Evolutionary conservation across 2,329 filamentous ascomycete genomes (phyloP).

Genomic region (Ophiostoma pallidulum): DNA sequence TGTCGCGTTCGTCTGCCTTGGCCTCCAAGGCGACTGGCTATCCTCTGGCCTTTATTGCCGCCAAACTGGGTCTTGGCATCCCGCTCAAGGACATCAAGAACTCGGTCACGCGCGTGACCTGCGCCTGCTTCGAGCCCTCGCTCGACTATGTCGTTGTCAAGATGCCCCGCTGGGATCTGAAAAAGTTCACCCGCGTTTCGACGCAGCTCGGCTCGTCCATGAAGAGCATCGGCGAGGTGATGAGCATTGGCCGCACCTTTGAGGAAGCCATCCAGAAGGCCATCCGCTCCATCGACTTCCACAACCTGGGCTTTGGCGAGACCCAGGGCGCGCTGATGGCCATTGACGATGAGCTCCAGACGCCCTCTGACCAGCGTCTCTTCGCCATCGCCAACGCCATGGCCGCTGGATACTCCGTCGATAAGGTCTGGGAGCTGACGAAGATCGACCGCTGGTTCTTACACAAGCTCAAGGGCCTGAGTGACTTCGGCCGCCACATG

Average conservation of each 20-base stretch:
- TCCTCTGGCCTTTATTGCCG: conserved; percentile 89
- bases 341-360: conserved; percentile 92
- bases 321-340: conserved; percentile 79
- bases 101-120: conserved; percentile 89
- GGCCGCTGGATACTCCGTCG: conserved; percentile 84
- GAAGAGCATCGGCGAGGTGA: conserved; percentile 99
- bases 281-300: conserved; percentile 87
- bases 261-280: conserved; percentile 98
- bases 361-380: conserved; percentile 90
- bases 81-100: conserved; percentile 95
- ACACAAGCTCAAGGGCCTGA: conserved; percentile 80
- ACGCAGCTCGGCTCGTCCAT: conserved; percentile 94
- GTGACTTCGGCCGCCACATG: conserved; percentile 78
- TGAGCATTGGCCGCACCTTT: conserved; percentile 94
- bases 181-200: conserved; percentile 96
- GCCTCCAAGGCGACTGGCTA: conserved; percentile 97
- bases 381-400: conserved; percentile 98
- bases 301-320: conserved; percentile 91
- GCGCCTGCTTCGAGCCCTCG: conserved; percentile 96
- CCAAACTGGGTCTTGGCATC: conserved; percentile 90
- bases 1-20: conserved; percentile 89
- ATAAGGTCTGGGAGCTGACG: conserved; percentile 97
- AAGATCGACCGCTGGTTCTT: conserved; percentile 99
- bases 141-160: conserved; percentile 98
- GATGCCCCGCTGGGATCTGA: conserved; percentile 97